A percentile compares a stretch with the other conserved stretches of the same genome.
phyloP scores from a whole-genome alignment of 352 stramenopile genomes.

The Phytophthora pinifolia region DNA sequence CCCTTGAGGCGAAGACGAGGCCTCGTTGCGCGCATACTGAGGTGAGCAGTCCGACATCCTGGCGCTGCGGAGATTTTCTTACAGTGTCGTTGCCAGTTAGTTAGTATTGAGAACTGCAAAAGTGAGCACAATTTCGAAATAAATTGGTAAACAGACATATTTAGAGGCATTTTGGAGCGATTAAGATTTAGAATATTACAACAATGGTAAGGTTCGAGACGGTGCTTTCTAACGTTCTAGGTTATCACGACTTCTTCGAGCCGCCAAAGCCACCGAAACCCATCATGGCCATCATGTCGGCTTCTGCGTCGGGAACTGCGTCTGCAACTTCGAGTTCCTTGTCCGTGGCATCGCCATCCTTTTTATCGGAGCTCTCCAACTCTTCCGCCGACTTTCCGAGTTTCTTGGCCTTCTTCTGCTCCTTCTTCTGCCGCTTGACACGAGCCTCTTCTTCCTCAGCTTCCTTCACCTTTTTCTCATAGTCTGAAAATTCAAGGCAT shows the following conservation, averaged over 20 bases:
- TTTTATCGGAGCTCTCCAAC: constrained; percentile 3
- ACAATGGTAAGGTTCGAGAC: not conserved
- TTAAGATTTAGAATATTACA: constrained; percentile 7
- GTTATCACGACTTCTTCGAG: constrained; percentile 60
- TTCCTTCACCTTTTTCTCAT: constrained; percentile 84
- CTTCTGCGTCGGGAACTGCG: constrained; percentile 39
- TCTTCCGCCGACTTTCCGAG: constrained; percentile 15
- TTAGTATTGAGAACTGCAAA: not conserved
- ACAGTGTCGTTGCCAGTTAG: not conserved
- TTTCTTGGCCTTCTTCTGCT: constrained; percentile 77
- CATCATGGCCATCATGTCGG: constrained; percentile 93
- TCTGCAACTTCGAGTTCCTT: constrained; percentile 22
- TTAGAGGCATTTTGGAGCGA: not conserved
- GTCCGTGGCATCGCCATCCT: constrained; percentile 3
- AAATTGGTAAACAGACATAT: not conserved
- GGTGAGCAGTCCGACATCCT: constrained; percentile 19
- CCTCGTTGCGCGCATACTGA: constrained; percentile 8
- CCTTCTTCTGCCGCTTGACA: constrained; percentile 72
- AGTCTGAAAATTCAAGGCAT: constrained; percentile 39
- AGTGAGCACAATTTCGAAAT: not conserved
- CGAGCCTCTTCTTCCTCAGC: constrained; percentile 65
- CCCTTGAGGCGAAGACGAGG: constrained; percentile 4
- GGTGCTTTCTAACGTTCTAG: not conserved
- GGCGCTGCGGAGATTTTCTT: not conserved
- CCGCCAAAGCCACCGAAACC: constrained; percentile 87